Evolutionary conservation across 2,329 filamentous ascomycete species (phyloP), one percentile per base, ranked within the genome.

Genomic region (Cladosporium colombiae): DNA sequence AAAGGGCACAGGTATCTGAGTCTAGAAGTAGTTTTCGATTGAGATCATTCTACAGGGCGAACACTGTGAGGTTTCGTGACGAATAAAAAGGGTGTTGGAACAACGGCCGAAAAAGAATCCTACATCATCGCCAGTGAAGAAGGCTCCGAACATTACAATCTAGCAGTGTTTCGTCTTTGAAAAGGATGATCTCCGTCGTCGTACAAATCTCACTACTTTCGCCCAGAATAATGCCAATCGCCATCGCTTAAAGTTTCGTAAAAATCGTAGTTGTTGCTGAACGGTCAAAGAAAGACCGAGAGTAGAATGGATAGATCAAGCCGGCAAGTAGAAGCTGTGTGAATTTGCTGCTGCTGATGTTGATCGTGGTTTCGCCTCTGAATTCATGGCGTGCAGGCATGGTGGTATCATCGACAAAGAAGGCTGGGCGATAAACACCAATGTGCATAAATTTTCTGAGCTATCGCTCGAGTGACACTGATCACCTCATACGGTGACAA

Each of bases 331-430:
- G n/a, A 46, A 23, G 40, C n/a, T 21, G 40, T 21, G 10, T 21
- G 40, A 8, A 1, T 46, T 46, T 46, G 10, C 40, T 46, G 40
- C 29, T 53, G 52, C 25, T 53, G 23, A 18, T 18, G 27, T 21
- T n/a, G 27, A 31, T 33, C 25, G 29, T 55, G 18, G 27, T 55
- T 31, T 55, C 52, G 52, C 52, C 10, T 31, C 6, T 21, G n/a
- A 33, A 18, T 33, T 23, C 11, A n/a, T 53, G 27, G 52, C 29
- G 3, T 31, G 21, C 33, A 27, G 11, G 56, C 33, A 16, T 35
- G 16, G 56, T 59, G 25, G 56, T 59, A 59, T 59, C 56, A 46
- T 59, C 25, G 56, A 44, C 3, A 18, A 59, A 59, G 23, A 58
- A 58, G 56, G 56, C 7, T 57, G 31, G 29, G 56, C 25, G 21